Conservation (phyloP, 2,329 filamentous ascomycete species). For the Colletotrichum salicis region DNA sequence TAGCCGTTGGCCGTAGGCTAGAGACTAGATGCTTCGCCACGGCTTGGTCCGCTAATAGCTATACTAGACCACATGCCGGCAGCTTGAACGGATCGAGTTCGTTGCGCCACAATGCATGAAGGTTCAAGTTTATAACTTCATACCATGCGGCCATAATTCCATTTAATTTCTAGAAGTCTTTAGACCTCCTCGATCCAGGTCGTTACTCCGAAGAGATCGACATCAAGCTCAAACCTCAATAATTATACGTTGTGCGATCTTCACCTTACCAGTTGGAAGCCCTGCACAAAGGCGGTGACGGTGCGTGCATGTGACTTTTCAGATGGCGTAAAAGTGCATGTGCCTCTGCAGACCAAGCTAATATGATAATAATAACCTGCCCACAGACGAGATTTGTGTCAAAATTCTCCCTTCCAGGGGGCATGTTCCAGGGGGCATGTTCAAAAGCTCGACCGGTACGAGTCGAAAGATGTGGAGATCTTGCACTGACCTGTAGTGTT, state of each 20-base stretch:
- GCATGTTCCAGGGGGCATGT: background rate
- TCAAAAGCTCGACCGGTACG: background rate
- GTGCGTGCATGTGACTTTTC: background rate
- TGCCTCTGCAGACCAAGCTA: background rate
- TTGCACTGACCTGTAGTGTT: background rate
- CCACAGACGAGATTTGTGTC: background rate
- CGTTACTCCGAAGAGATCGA: background rate
- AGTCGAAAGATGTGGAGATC: background rate
- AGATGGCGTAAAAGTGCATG: background rate
- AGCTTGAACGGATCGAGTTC: background rate
- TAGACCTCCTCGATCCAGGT: background rate
- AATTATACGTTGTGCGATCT: background rate
- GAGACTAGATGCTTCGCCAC: no score
- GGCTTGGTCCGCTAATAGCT: background rate
- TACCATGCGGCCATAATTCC: background rate
- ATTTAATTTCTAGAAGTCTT: background rate
- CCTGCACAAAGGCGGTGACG: background rate
- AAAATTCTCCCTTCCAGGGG: background rate
- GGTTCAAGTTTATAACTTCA: background rate
- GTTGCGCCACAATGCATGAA: background rate
- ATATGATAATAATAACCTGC: background rate
- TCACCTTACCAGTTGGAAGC: no score
- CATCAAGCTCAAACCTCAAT: background rate
- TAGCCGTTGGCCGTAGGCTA: background rate
- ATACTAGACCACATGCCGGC: background rate